These are phyloP conservation scores for Grigorovia transvaalensis DNA, from an alignment of 805 yeast genomes.

Conservation along the genomic window DNA sequence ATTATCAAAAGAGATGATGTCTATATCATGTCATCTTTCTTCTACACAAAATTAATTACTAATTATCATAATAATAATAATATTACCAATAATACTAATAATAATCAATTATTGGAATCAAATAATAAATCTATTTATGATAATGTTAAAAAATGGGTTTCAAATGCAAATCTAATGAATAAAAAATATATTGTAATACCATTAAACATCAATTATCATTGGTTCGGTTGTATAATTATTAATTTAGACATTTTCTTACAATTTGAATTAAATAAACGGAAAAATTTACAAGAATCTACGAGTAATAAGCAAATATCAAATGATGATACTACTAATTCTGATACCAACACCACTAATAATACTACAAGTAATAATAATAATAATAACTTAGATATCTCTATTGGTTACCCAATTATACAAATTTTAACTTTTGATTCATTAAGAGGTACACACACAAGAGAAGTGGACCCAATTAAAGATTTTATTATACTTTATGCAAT, in stretches of 20 bases:
- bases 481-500: constrained; percentile 61
- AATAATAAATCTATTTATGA: constrained; percentile 36
- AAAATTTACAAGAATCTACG: background rate
- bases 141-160: constrained; percentile 70
- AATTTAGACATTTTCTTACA: constrained; percentile 32
- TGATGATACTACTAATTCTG: background rate
- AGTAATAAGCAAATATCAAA: too few species aligned
- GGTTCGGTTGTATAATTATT: constrained; percentile 75
- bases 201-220: constrained; percentile 69
- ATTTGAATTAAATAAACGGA: constrained; percentile 1
- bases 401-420: constrained; percentile 25
- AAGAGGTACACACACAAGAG: constrained; percentile 41
- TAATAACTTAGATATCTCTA: constrained; percentile 7
- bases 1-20: constrained; percentile 31
- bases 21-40: constrained; percentile 70
- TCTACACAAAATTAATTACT: constrained; percentile 54
- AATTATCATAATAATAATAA: constrained; percentile 7
- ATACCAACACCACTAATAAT: too few species aligned
- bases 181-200: constrained; percentile 65
- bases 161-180: constrained; percentile 49
- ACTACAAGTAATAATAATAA: background rate
- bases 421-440: constrained; percentile 70
- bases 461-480: constrained; percentile 43
- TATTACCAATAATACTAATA: too few species aligned
- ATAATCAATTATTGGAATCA: too few species aligned